Evolutionary conservation across 2,329 filamentous ascomycete species (phyloP).

Genomic region (Lasiodiplodia hormozganensis): DNA sequence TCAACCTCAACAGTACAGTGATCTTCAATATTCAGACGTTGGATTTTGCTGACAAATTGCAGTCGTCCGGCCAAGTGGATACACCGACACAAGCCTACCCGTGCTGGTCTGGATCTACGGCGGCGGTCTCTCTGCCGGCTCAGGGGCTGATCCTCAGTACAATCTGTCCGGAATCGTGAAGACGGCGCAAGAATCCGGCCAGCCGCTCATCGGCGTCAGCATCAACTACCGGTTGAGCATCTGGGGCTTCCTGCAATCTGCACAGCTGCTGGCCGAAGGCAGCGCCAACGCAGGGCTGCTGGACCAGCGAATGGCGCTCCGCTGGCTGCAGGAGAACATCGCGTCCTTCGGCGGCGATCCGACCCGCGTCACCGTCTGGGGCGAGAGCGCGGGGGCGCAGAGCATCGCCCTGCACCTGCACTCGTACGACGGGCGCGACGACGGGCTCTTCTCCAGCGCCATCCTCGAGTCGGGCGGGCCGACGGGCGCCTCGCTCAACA

Average conservation of each 20-base stretch:
- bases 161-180: conserved; percentile 40
- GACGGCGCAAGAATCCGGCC: background rate
- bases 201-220: conserved; percentile 67
- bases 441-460: conserved; percentile 48
- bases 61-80: conserved; percentile 51
- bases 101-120: conserved; percentile 35
- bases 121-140: conserved; percentile 32
- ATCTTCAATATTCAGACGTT: conserved; percentile 62
- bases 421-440: conserved; percentile 51
- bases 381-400: conserved; percentile 46
- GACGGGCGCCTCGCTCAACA: conserved; percentile 41
- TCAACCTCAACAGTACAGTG: conserved; percentile 44
- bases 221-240: conserved; percentile 65
- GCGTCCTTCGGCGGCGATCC: conserved; percentile 51
- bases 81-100: conserved; percentile 36
- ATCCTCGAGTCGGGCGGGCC: conserved; percentile 50
- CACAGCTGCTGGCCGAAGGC: conserved; percentile 59
- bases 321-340: conserved; percentile 55
- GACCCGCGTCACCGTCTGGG: conserved; percentile 47
- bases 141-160: conserved; percentile 34
- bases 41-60: conserved; percentile 62
- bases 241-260: conserved; percentile 67
- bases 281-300: conserved; percentile 50
- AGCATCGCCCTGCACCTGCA: conserved; percentile 47
- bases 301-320: conserved; percentile 48